Percentiles rank a stretch among this genome's conserved stretches.
Conservation (phyloP, 805 yeast species). For the Saccharomycopsis fermentans region DNA sequence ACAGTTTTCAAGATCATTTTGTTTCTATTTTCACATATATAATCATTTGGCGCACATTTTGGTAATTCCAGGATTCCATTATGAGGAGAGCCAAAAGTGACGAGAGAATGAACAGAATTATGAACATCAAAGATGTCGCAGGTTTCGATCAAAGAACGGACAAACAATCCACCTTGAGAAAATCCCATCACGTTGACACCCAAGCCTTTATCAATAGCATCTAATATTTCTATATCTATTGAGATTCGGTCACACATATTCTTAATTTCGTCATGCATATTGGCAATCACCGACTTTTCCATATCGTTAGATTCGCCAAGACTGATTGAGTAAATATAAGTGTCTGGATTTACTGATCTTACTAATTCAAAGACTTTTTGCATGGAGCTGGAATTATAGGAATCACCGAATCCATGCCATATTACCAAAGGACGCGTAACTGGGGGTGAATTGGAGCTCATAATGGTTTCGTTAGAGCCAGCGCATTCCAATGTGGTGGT, state of each 20-base stretch:
- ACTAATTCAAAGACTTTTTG: conserved; percentile 35
- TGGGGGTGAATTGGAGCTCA: not conserved
- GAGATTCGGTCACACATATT: conserved; percentile 46
- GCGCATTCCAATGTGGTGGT: not conserved
- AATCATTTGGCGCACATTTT: conserved; percentile 62
- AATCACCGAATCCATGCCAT: conserved; percentile 84
- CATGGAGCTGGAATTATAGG: conserved; percentile 53
- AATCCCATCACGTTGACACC: conserved; percentile 73
- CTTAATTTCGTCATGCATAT: conserved; percentile 43
- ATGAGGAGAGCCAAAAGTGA: conserved; percentile 79
- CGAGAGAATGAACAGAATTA: conserved; percentile 27
- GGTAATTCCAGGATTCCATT: conserved; percentile 61
- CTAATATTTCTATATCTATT: conserved; percentile 33
- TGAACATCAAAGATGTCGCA: conserved; percentile 40
- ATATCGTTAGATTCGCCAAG: conserved; percentile 37
- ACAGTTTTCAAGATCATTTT: conserved; percentile 48
- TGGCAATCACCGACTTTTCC: conserved; percentile 55
- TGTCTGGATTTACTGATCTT: conserved; percentile 36
- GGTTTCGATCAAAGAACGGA: conserved; percentile 54
- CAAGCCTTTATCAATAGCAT: conserved; percentile 11
- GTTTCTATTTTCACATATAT: conserved; percentile 77
- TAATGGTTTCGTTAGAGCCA: not conserved
- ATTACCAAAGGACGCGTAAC: conserved; percentile 44
- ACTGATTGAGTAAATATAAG: conserved; percentile 42
- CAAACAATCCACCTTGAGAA: conserved; percentile 76